Base-by-base conservation (phyloP, 2,329 filamentous ascomycete species). In the Daldinia eschscholtzii region DNA sequence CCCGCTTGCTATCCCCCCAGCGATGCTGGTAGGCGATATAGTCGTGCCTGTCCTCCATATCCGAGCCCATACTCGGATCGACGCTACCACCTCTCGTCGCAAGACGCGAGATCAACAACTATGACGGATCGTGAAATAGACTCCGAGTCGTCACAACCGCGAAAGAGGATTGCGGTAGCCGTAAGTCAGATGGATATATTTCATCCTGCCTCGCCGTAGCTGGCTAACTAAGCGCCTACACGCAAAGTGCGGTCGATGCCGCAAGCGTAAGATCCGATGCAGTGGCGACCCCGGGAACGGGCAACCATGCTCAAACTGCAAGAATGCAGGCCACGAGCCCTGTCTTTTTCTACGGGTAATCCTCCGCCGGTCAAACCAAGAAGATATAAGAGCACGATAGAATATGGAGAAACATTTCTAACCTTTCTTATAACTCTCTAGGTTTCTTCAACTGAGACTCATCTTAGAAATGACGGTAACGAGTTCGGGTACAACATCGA, bases 191-290 rank as follows among this genome's bases (percentile, higher is more conserved):
- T 7, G 50, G 57, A 56, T 57, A 44, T 58, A 56, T 46, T 20
- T 39, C 33, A 35, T 20, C 18, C 39, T 39, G 61, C 57, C 65
- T 39, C 28, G 12, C 41, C 39, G 26, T 67, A 39, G 67, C 68
- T 75, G 41, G 67, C 68, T 75, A 50, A 75, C 70, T 66, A 64
- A 33, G 71, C 64, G 72, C 56, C 28, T 30, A 57, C 61, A 18
- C 42, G 30, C 26, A 48, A 76, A 98, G 95, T 98, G 95, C 79
- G 89, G 89, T 39, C 89, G 95, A 73, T 98, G 95, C 81, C 89
- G 95, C 68, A 94, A 95, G 82, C 89, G 95, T 66, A 98, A 98
- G 84, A 98, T 98, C 75, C 91, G 93, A 74, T 98, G 95, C 82
- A 97, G 92, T 76, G 95, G 95, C 48, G 93, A 97, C 77, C 85